A percentile compares a stretch with the other conserved stretches of the same genome.
phyloP scores from a whole-genome alignment of 2,329 filamentous ascomycete genomes.

The Cyphellophora europaea region DNA sequence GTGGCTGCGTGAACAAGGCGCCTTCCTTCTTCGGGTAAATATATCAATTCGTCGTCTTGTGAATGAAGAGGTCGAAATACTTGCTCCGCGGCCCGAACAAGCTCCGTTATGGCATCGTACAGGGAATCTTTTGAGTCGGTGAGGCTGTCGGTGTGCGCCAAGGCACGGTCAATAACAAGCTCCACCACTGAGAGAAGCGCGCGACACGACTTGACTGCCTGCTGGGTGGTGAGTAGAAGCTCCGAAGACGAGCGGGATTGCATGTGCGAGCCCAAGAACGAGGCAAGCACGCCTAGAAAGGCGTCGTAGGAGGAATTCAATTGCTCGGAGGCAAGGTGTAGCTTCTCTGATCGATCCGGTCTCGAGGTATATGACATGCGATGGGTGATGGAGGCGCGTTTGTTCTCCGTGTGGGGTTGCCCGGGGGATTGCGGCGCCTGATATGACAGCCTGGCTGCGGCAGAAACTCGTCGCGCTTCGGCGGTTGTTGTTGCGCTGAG shows the following conservation, averaged over 20 bases:
- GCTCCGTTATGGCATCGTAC: conserved; percentile 68
- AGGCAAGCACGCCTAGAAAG: conserved; percentile 83
- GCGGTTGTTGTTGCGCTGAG: not conserved
- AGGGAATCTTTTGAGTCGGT: conserved; percentile 63
- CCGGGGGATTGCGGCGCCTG: conserved; percentile 3
- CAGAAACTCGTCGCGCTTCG: conserved; percentile 1
- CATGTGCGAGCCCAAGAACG: conserved; percentile 86
- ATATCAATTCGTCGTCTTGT: conserved; percentile 64
- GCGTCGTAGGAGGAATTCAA: conserved; percentile 73
- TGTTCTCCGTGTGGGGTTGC: conserved; percentile 26
- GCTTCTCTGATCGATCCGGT: conserved; percentile 51
- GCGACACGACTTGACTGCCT: conserved; percentile 73
- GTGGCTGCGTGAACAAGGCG: conserved; percentile 71
- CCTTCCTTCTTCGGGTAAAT: conserved; percentile 70
- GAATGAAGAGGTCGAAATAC: conserved; percentile 61
- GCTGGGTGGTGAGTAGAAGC: conserved; percentile 69
- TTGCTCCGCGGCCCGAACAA: conserved; percentile 73
- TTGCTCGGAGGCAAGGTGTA: conserved; percentile 73
- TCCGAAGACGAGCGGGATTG: conserved; percentile 87
- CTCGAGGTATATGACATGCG: conserved; percentile 67
- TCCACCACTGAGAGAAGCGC: conserved; percentile 72
- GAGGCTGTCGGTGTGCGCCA: conserved; percentile 56
- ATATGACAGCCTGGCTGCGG: conserved; percentile 5
- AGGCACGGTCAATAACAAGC: conserved; percentile 69
- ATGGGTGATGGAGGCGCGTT: conserved; percentile 53